A percentile compares a stretch with the other conserved stretches of the same genome.
Conservation (phyloP, 1,284 basidiomycete genomes). For the Ganoderma multipileum region DNA sequence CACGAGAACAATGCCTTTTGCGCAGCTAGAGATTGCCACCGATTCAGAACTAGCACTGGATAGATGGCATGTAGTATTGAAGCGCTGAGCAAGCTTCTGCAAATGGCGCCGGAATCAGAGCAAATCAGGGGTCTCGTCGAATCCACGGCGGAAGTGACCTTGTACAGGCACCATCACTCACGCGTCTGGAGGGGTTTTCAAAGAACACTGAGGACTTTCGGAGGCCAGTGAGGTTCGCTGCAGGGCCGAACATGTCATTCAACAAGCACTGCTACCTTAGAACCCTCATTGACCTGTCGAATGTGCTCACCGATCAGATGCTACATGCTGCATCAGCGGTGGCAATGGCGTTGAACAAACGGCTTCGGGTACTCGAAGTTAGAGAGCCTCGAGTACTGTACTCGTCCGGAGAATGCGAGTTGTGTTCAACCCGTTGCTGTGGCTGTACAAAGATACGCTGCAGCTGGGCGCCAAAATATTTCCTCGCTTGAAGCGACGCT, state of each 20-base stretch:
- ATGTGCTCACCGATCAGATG: not conserved
- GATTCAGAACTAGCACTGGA: too few relatives aligned
- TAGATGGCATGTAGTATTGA: not conserved
- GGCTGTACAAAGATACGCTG: not conserved
- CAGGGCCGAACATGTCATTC: not conserved
- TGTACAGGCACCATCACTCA: not conserved
- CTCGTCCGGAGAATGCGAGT: not conserved
- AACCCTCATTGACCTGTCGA: not conserved
- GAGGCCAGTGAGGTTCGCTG: too few relatives aligned
- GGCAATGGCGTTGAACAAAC: not conserved
- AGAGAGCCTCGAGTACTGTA: not conserved
- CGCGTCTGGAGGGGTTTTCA: not conserved
- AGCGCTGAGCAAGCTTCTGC: not conserved
- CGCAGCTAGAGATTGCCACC: too few relatives aligned
- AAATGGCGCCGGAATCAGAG: not conserved
- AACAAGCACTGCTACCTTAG: not conserved
- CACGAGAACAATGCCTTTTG: not conserved
- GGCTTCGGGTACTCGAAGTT: not conserved
- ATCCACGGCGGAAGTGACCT: not conserved
- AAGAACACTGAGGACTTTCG: not conserved
- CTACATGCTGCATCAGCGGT: not conserved
- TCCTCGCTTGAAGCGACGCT: not conserved
- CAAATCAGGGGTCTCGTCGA: not conserved
- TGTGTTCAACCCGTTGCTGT: not conserved
- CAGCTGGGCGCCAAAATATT: not conserved